Conservation (phyloP, 306 rosid genomes). For the Erythrophleum fordii region DNA sequence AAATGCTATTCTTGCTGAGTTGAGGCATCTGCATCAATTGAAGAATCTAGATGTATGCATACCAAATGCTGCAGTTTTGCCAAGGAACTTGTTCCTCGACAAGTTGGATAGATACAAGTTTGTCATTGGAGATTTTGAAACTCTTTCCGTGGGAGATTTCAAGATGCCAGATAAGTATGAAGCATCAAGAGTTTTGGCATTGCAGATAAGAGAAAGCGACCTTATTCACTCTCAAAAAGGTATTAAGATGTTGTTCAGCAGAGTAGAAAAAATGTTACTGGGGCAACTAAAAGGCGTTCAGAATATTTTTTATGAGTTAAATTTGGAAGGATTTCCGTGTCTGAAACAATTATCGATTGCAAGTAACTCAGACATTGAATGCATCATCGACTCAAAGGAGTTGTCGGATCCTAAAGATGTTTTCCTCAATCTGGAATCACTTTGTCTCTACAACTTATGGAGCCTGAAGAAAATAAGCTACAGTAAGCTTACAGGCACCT, state of each 20-base stretch:
- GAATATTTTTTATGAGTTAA: slow-evolving; percentile 8
- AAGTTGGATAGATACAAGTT: slow-evolving; percentile 32
- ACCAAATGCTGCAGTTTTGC: slow-evolving; percentile 23
- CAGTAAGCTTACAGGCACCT: background rate
- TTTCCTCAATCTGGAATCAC: slow-evolving; percentile 30
- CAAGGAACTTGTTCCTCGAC: slow-evolving; percentile 17
- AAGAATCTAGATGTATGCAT: slow-evolving; percentile 31
- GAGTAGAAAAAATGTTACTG: slow-evolving; percentile 38
- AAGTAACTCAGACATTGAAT: background rate
- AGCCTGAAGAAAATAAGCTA: slow-evolving; percentile 25
- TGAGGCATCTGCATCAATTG: slow-evolving; percentile 24
- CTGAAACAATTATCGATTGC: slow-evolving; percentile 36
- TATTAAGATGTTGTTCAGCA: slow-evolving; percentile 36
- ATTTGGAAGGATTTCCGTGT: slow-evolving; percentile 22
- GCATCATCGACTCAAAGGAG: slow-evolving; percentile 20
- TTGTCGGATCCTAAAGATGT: slow-evolving; percentile 6
- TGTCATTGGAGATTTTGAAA: slow-evolving; percentile 35
- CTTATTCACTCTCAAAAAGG: slow-evolving; percentile 19
- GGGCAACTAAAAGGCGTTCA: slow-evolving; percentile 29
- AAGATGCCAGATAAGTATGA: slow-evolving; percentile 7
- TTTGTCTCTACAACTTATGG: slow-evolving; percentile 15
- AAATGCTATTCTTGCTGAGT: slow-evolving; percentile 37
- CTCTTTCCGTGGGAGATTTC: background rate
- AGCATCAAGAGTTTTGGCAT: slow-evolving; percentile 32
- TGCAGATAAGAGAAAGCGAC: slow-evolving; percentile 2